A percentile compares a stretch with the other conserved stretches of the same genome.
phyloP scores from a whole-genome alignment of 2,329 filamentous ascomycete genomes.

The Blastomyces parvus region DNA sequence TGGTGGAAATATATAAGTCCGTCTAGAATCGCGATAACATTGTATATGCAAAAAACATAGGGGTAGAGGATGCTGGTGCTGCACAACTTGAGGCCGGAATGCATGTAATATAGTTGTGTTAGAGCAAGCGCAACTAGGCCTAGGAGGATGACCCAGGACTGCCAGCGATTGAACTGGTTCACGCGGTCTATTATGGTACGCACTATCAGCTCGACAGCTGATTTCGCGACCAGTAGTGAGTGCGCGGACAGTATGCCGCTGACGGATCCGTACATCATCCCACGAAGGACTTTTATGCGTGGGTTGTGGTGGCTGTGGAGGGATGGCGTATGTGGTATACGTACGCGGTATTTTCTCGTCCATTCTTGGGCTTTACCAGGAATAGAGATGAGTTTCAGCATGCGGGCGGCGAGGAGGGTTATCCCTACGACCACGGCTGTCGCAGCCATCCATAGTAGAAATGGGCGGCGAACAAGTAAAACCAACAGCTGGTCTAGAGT shows the following conservation, averaged over 20 bases:
- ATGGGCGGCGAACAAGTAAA: constrained; percentile 63
- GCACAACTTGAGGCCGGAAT: constrained; percentile 84
- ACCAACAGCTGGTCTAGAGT: constrained; percentile 70
- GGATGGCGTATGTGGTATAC: constrained; percentile 26
- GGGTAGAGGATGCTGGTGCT: constrained; percentile 95
- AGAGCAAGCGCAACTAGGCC: constrained; percentile 73
- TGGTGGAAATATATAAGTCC: constrained; percentile 96
- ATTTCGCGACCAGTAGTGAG: constrained; percentile 86
- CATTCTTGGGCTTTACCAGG: constrained; percentile 23
- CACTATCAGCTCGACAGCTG: constrained; percentile 87
- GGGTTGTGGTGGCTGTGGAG: constrained; percentile 38
- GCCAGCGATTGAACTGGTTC: constrained; percentile 93
- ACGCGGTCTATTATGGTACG: constrained; percentile 71
- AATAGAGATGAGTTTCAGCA: constrained; percentile 32
- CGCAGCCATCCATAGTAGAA: constrained; percentile 79
- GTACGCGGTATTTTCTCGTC: constrained; percentile 20
- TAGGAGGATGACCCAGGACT: constrained; percentile 84
- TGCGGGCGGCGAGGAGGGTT: constrained; percentile 52
- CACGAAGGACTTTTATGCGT: constrained; percentile 64
- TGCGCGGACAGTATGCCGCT: constrained; percentile 92
- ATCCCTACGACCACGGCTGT: constrained; percentile 63
- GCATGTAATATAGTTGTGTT: constrained; percentile 88
- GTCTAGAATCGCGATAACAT: constrained; percentile 95
- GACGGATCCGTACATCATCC: constrained; percentile 79
- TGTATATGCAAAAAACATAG: constrained; percentile 96